Evolutionary conservation across 345 rosid genomes (phyloP).

Genomic region (Aurinia saxatilis): DNA sequence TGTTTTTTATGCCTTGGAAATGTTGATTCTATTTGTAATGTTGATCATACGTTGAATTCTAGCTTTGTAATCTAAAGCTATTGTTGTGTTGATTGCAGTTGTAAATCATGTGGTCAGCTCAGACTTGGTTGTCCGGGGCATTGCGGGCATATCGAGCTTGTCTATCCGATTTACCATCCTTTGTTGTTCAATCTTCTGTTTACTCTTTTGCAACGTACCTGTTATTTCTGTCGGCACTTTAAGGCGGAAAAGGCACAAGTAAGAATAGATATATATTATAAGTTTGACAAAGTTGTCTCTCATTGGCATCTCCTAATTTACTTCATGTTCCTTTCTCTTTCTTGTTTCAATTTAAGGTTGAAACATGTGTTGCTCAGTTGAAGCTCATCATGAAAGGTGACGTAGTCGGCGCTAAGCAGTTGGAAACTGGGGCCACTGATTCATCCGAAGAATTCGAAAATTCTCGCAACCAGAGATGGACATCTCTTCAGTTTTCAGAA

Average conservation of each 20-base stretch:
- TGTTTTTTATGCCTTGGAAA: not conserved
- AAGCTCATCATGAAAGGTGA: constrained; percentile 73
- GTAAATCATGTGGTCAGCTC: constrained; percentile 63
- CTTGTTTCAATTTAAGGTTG: constrained; percentile 42
- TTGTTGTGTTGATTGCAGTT: constrained; percentile 43
- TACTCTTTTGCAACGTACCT: constrained; percentile 52
- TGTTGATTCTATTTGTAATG: not conserved
- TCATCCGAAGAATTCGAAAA: constrained; percentile 14
- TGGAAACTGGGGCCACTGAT: constrained; percentile 29
- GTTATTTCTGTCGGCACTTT: constrained; percentile 64
- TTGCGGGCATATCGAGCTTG: constrained; percentile 82
- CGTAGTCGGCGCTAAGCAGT: constrained; percentile 57
- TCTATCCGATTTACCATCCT: constrained; percentile 68
- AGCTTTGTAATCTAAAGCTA: too few relatives aligned
- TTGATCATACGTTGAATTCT: not conserved
- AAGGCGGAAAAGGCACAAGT: constrained; percentile 37
- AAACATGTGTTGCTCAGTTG: constrained; percentile 48
- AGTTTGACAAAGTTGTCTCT: not conserved
- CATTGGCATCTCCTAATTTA: not conserved
- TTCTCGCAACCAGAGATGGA: constrained; percentile 41
- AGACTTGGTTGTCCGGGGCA: constrained; percentile 73
- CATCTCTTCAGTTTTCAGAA: constrained; percentile 74
- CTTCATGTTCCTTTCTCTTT: constrained; percentile 3
- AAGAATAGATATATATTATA: not conserved
- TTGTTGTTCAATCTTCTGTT: constrained; percentile 57